Evolutionary conservation across 768 basidiomycete species (phyloP), one percentile per base, ranked within the genome.

Genomic region (Leucocoprinus sp.): DNA sequence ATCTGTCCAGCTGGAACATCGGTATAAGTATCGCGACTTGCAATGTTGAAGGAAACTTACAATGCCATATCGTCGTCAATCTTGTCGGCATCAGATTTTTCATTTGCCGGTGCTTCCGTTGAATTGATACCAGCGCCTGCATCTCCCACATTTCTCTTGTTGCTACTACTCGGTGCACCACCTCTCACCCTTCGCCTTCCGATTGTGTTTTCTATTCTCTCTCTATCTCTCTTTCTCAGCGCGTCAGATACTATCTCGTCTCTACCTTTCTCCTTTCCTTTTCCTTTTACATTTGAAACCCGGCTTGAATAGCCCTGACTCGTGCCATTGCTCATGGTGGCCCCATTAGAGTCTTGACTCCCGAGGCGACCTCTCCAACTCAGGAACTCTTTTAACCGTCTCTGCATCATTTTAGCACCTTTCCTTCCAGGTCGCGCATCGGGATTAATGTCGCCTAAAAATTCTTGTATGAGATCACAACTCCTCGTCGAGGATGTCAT

Each of bases 401-500:
- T 66, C 56, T 87, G 72, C 81, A 97, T 87, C 84, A 96, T 84
- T 18, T 56, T 64, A 31, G 76, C 72, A 1, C 89, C 93, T 48
- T 77, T 79, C 43, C 65, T 54, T 1, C 84, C 87, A 19, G 69
- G 70, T 3, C 75, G 73, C 0, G 76, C 74, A 34, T 70, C 64
- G 2, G 68, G 59, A 49, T 86, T 69, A 68, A 85, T 78, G 0
- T 68, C 66, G 0, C 81, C 75, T 5, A 98, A 72, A 62, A 88
- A 98, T 50, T 93, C 84, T 2, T 78, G 78, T 17, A 98, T 65
- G 35, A 86, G 72, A 15, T 71, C 71, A 54, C 83, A 84, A 0
- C 85, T 85, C 27, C 80, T 73, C 14, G 82, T 72, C 0, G 92
- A 91, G 0, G 83, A 80, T 2, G 84, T 78, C 93, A 99, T 95